Conservation (phyloP, 2,329 filamentous ascomycete species). For the Xylaria sp. region DNA sequence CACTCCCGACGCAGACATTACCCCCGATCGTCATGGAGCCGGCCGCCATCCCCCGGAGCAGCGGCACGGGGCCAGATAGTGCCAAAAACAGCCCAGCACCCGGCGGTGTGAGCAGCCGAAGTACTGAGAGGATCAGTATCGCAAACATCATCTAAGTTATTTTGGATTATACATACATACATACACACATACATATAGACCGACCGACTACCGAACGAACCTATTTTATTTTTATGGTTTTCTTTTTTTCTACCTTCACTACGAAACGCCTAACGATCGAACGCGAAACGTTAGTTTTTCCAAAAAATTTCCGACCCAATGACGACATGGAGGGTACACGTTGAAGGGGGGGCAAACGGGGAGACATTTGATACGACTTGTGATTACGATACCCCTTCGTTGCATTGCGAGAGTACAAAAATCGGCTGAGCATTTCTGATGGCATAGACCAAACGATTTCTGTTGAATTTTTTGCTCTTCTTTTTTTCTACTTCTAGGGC, state of each 20-base stretch:
- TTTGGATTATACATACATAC: slow-evolving; percentile 25
- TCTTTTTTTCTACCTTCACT: slow-evolving; percentile 26
- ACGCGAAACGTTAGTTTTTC: slow-evolving; percentile 35
- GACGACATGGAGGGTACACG: slow-evolving; percentile 30
- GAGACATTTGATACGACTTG: slow-evolving; percentile 41
- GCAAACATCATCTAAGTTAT: slow-evolving; percentile 56
- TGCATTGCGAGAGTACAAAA: slow-evolving; percentile 39
- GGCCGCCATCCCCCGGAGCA: slow-evolving; percentile 41
- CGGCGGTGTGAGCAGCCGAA: slow-evolving; percentile 51
- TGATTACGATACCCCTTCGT: slow-evolving; percentile 44
- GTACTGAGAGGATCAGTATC: slow-evolving; percentile 59
- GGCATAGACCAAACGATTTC: slow-evolving; percentile 37
- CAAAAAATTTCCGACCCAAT: slow-evolving; percentile 17
- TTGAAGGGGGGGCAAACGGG: slow-evolving; percentile 25
- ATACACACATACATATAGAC: too few relatives aligned
- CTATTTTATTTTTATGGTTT: slow-evolving; percentile 19
- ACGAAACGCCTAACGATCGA: slow-evolving; percentile 41
- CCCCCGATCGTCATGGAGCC: slow-evolving; percentile 52
- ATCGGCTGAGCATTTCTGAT: slow-evolving; percentile 28
- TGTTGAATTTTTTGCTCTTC: slow-evolving; percentile 1
- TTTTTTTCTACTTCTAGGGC: background rate
- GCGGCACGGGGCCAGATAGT: slow-evolving; percentile 42
- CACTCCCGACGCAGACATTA: slow-evolving; percentile 46
- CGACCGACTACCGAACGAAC: slow-evolving; percentile 23
- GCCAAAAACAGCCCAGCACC: slow-evolving; percentile 51